A percentile compares a stretch with the other conserved stretches of the same genome.
phyloP scores from a whole-genome alignment of 2,329 filamentous ascomycete genomes.

The Achaetomium macrosporum region DNA sequence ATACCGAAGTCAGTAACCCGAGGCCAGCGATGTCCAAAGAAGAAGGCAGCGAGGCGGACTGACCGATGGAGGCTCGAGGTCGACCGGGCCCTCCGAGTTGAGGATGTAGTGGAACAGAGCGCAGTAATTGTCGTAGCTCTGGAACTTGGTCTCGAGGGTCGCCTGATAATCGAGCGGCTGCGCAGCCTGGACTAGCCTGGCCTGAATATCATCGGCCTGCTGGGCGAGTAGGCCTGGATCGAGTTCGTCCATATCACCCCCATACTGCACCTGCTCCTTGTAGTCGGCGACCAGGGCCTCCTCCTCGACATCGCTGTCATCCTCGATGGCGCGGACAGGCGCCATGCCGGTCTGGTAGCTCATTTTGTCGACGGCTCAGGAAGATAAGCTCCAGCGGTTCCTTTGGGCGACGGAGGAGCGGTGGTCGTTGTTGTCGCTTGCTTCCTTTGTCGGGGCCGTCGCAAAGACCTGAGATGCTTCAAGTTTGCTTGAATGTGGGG shows the following conservation, averaged over 20 bases:
- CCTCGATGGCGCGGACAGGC: slow-evolving; percentile 56
- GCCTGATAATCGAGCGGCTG: slow-evolving; percentile 95
- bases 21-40: neutral
- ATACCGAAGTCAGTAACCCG: neutral
- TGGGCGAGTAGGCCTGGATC: slow-evolving; percentile 66
- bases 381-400: neutral
- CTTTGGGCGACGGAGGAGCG: neutral
- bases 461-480: slow-evolving; percentile 25
- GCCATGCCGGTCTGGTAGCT: slow-evolving; percentile 58
- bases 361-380: slow-evolving; percentile 39
- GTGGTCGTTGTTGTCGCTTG: slow-evolving; percentile 4
- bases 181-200: slow-evolving; percentile 82
- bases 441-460: slow-evolving; percentile 25
- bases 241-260: slow-evolving; percentile 76
- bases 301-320: slow-evolving; percentile 93
- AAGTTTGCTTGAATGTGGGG: slow-evolving; percentile 21
- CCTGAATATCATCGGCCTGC: slow-evolving; percentile 86
- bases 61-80: slow-evolving; percentile 93
- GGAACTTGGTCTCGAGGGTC: slow-evolving; percentile 92
- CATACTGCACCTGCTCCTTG: slow-evolving; percentile 91
- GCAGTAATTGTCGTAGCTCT: slow-evolving; percentile 99
- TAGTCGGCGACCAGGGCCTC: slow-evolving; percentile 94
- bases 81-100: slow-evolving; percentile 98
- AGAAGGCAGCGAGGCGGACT: slow-evolving; percentile 35
- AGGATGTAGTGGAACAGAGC: slow-evolving; percentile 98